Evolutionary conservation across 345 rosid species (phyloP).

Genomic region (Pistacia vera): DNA sequence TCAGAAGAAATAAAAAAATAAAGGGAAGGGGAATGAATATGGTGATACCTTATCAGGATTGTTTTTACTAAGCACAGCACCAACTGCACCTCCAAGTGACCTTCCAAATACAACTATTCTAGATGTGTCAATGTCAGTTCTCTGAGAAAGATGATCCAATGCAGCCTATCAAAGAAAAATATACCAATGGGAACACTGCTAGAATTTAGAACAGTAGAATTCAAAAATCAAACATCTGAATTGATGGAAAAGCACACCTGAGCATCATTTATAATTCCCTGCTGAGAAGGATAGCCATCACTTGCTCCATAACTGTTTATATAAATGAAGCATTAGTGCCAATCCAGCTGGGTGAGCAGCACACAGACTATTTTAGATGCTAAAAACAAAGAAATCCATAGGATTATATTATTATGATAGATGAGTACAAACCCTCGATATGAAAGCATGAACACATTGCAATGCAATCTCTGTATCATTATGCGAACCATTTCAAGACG

Average conservation of each 20-base stretch:
- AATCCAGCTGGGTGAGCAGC: slow-evolving; percentile 18
- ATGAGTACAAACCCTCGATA: slow-evolving; percentile 77
- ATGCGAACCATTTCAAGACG: slow-evolving; percentile 93
- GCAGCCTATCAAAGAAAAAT: slow-evolving; percentile 70
- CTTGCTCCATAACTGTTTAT: slow-evolving; percentile 83
- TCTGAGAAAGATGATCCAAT: slow-evolving; percentile 83
- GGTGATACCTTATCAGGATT: slow-evolving; percentile 83
- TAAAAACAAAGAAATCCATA: slow-evolving; percentile 7
- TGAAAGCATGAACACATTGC: slow-evolving; percentile 99
- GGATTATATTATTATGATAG: slow-evolving; percentile 16
- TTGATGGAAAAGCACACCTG: slow-evolving; percentile 57
- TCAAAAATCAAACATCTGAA: slow-evolving; percentile 10
- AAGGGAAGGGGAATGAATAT: not conserved
- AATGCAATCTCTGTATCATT: slow-evolving; percentile 84
- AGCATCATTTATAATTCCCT: slow-evolving; percentile 83
- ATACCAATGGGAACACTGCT: slow-evolving; percentile 9
- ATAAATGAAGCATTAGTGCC: slow-evolving; percentile 25
- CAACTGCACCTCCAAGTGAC: slow-evolving; percentile 99
- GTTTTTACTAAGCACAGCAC: slow-evolving; percentile 82
- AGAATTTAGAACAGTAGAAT: slow-evolving; percentile 18
- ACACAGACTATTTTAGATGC: slow-evolving; percentile 8
- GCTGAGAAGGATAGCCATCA: slow-evolving; percentile 97
- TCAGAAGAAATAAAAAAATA: not conserved
- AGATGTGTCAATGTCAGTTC: slow-evolving; percentile 91
- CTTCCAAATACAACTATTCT: slow-evolving; percentile 94